A percentile compares a stretch with the other conserved stretches of the same genome.
Evolutionary conservation across 2,329 filamentous ascomycete genomes (phyloP).

Genomic region (Canariomyces notabilis): DNA sequence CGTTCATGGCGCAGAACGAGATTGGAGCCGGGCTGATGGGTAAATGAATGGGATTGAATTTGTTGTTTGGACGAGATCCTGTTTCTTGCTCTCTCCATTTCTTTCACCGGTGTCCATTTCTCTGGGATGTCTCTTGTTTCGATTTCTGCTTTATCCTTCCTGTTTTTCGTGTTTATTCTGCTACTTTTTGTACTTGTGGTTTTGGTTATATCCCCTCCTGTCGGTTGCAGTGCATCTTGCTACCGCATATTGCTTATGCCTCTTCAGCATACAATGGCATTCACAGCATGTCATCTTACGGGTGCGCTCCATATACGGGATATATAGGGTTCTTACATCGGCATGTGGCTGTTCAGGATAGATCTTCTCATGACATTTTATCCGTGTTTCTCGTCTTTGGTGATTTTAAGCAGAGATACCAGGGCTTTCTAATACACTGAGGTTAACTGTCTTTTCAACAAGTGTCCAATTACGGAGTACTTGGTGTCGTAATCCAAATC

Average conservation of each 20-base stretch:
- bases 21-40: constrained; percentile 22
- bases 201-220: constrained; percentile 3
- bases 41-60: neutral
- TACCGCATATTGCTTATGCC: neutral
- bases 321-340: neutral
- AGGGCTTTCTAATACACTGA: neutral
- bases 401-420: too few relatives aligned
- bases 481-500: neutral
- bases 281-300: neutral
- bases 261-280: neutral
- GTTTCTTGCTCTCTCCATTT: neutral
- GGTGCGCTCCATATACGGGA: neutral
- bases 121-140: neutral
- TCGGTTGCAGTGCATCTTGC: constrained; percentile 13
- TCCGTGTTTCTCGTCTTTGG: neutral
- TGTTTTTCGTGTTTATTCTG: neutral
- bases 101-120: neutral
- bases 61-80: neutral
- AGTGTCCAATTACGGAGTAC: too few relatives aligned
- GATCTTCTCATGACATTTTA: neutral
- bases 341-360: constrained; percentile 1
- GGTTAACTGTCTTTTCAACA: too few relatives aligned
- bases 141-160: constrained; percentile 1
- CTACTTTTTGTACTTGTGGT: constrained; percentile 1
- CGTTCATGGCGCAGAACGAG: constrained; percentile 65